Percentiles rank a stretch among this genome's conserved stretches.
Evolutionary conservation across 768 basidiomycete species (phyloP).

Genomic region (Suillus bovinus): DNA sequence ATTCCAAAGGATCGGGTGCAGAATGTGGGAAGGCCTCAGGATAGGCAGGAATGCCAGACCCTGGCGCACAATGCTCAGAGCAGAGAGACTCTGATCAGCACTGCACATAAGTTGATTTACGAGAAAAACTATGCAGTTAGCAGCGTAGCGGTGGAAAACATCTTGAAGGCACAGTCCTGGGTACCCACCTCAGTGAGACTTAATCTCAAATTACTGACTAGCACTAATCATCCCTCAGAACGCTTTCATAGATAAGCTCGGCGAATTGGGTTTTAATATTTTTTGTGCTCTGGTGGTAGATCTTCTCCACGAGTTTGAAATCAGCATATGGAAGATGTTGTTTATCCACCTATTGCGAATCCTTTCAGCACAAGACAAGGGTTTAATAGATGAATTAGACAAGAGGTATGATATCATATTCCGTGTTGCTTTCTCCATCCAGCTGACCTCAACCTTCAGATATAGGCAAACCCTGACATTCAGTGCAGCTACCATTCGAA

Average conservation of each 20-base stretch:
- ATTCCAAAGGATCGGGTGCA: conserved; percentile 15
- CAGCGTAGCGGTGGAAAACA: background rate
- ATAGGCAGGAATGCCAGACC: conserved; percentile 1
- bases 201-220: too few relatives aligned
- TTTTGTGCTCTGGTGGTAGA: conserved; percentile 33
- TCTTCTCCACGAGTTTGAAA: conserved; percentile 40
- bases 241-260: conserved; percentile 33
- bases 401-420: background rate
- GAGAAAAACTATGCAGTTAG: background rate
- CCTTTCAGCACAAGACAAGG: conserved; percentile 5
- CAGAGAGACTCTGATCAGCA: background rate
- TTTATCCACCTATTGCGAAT: conserved; percentile 37
- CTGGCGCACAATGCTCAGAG: conserved; percentile 1
- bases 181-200: background rate
- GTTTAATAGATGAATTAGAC: background rate
- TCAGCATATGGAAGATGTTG: conserved; percentile 38
- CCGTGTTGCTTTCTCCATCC: background rate
- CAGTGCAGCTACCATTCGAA: conserved; percentile 30
- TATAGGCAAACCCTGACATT: conserved; percentile 23
- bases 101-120: background rate
- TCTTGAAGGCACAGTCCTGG: background rate
- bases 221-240: conserved; percentile 24
- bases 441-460: background rate
- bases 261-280: conserved; percentile 21
- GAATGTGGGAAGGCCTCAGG: conserved; percentile 7